Conservation (phyloP, 179 eudicot species). For the Sideroxylon spinosum region DNA sequence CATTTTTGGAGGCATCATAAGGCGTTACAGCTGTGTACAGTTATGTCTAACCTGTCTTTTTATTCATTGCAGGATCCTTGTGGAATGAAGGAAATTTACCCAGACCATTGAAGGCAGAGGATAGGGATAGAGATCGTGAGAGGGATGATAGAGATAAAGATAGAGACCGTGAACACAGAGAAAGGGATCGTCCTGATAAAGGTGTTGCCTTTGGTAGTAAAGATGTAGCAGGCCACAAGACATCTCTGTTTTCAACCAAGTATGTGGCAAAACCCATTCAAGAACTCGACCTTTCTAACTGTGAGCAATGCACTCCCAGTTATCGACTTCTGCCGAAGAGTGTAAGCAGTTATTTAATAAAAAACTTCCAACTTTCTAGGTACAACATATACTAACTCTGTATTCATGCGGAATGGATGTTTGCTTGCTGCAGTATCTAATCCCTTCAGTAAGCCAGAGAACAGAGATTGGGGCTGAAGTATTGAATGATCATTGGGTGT, state of each 20-base stretch:
- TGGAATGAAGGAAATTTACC: constrained; percentile 49
- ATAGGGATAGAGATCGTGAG: constrained; percentile 53
- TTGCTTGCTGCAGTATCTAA: constrained; percentile 56
- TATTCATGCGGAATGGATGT: neutral
- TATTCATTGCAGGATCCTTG: constrained; percentile 49
- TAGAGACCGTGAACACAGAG: constrained; percentile 43
- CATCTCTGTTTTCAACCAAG: constrained; percentile 37
- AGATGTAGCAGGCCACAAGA: constrained; percentile 33
- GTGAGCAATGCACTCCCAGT: constrained; percentile 92
- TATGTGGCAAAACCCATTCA: constrained; percentile 76
- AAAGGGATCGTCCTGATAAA: constrained; percentile 35
- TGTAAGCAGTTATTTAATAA: constrained; percentile 40
- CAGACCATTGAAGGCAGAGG: constrained; percentile 48
- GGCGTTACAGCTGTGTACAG: neutral
- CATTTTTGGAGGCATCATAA: constrained; percentile 3
- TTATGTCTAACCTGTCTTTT: neutral
- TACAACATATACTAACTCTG: neutral
- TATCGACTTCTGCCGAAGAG: constrained; percentile 85
- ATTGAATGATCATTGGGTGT: constrained; percentile 82
- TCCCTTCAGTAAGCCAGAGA: constrained; percentile 73
- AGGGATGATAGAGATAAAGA: constrained; percentile 33
- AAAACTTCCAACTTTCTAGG: neutral
- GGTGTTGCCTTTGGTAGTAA: constrained; percentile 24
- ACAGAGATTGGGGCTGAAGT: constrained; percentile 65
- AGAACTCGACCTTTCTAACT: constrained; percentile 94